These are phyloP conservation scores for Kodamaea suecica DNA, from an alignment of 1,139 yeast species.

Conservation along the genomic window DNA sequence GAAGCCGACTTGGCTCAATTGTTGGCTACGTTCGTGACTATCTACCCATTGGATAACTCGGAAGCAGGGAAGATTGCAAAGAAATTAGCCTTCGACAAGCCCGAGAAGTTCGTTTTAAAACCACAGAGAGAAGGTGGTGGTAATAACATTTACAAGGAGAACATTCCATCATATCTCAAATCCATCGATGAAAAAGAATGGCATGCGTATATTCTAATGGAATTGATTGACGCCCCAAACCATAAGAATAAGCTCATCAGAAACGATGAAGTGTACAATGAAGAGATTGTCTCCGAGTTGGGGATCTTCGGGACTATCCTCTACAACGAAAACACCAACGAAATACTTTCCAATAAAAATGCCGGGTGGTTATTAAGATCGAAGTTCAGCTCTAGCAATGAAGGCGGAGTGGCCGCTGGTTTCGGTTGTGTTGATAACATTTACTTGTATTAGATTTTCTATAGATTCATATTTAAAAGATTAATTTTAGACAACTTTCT, in stretches of 20 bases:
- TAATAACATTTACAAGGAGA: constrained; percentile 80
- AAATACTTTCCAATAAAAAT: constrained; percentile 57
- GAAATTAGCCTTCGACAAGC: constrained; percentile 61
- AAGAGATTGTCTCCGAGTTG: constrained; percentile 79
- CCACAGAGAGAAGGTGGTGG: constrained; percentile 99
- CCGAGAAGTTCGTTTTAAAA: constrained; percentile 76
- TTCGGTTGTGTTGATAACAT: constrained; percentile 92
- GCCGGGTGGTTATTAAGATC: constrained; percentile 89
- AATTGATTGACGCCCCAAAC: constrained; percentile 75
- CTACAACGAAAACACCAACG: constrained; percentile 62
- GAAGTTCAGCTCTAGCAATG: constrained; percentile 80
- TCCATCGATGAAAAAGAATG: constrained; percentile 66
- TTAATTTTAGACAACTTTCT: neutral
- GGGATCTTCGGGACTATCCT: constrained; percentile 86
- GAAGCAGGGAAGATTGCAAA: constrained; percentile 63
- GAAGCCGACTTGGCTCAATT: constrained; percentile 30
- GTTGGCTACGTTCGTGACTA: constrained; percentile 71
- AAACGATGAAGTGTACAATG: constrained; percentile 57
- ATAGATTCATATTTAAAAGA: neutral
- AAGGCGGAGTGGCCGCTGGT: constrained; percentile 99
- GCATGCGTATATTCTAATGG: constrained; percentile 94
- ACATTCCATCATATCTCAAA: constrained; percentile 71
- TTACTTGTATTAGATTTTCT: constrained; percentile 44
- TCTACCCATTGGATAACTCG: constrained; percentile 79
- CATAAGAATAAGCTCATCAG: constrained; percentile 67